Conservation (phyloP, 2,329 filamentous ascomycete genomes). For the Exserohilum turcica region DNA sequence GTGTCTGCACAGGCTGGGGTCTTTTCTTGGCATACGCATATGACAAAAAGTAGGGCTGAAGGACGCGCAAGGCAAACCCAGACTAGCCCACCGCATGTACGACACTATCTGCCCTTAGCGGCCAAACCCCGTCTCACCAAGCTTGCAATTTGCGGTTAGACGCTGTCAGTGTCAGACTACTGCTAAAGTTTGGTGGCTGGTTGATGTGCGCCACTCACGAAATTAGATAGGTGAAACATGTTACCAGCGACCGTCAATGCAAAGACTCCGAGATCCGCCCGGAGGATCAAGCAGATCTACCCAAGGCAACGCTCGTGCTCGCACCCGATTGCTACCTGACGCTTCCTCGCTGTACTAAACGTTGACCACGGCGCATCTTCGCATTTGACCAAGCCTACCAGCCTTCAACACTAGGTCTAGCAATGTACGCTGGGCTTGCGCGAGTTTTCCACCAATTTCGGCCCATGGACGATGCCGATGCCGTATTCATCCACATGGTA, state of each 20-base stretch:
- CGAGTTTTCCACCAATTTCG: background rate
- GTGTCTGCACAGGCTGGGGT: background rate
- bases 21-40: background rate
- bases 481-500: background rate
- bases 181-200: background rate
- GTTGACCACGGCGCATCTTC: conserved; percentile 10
- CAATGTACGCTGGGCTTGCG: conserved; percentile 3
- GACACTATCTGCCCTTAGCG: background rate
- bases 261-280: conserved; percentile 4
- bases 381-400: background rate
- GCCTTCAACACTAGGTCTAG: background rate
- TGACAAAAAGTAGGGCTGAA: background rate
- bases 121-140: background rate
- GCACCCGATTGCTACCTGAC: conserved; percentile 2
- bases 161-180: background rate
- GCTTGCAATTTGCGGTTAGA: background rate
- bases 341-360: conserved; percentile 7
- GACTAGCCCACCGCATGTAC: background rate
- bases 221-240: background rate
- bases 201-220: conserved; percentile 4
- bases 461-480: background rate
- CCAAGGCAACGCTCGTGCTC: conserved; percentile 1
- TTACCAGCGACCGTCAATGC: background rate
- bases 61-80: background rate
- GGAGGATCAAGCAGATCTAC: background rate